Evolutionary conservation across 768 basidiomycete genomes (phyloP).

Genomic region (Hypholoma sublateritium): DNA sequence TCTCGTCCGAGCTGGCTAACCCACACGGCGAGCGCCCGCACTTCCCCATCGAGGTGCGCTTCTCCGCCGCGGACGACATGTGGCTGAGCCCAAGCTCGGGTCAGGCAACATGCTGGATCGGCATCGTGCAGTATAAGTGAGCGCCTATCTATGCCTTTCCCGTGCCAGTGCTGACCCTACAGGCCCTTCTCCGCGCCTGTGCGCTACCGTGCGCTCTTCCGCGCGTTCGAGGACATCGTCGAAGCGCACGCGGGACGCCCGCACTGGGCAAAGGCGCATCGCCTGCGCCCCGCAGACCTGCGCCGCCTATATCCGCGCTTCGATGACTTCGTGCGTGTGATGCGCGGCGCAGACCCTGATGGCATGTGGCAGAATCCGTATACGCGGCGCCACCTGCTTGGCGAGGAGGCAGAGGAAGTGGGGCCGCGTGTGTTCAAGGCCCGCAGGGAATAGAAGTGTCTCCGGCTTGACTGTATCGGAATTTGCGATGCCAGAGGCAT

Average conservation of each 20-base stretch:
- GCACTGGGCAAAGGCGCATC: constrained; percentile 96
- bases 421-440: constrained; percentile 1
- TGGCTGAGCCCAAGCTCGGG: constrained; percentile 91
- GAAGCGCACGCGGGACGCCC: constrained; percentile 74
- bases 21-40: constrained; percentile 81
- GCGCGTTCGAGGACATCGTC: constrained; percentile 72
- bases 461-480: no score
- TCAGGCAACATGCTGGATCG: constrained; percentile 86
- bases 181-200: constrained; percentile 87
- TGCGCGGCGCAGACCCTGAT: constrained; percentile 68
- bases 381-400: constrained; percentile 65
- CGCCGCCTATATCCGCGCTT: constrained; percentile 78
- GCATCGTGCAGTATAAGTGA: constrained; percentile 96
- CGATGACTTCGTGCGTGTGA: constrained; percentile 68
- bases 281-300: constrained; percentile 61
- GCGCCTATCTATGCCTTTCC: constrained; percentile 24
- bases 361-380: constrained; percentile 89
- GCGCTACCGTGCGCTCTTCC: constrained; percentile 78
- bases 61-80: constrained; percentile 85
- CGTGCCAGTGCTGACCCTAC: not conserved
- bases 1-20: constrained; percentile 63
- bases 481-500: no score
- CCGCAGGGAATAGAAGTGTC: no score
- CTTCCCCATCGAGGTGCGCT: constrained; percentile 91
- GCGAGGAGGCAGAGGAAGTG: not conserved